Evolutionary conservation across 805 yeast genomes (phyloP), one percentile per base, ranked within the genome.

Genomic region (Lachancea cidri): DNA sequence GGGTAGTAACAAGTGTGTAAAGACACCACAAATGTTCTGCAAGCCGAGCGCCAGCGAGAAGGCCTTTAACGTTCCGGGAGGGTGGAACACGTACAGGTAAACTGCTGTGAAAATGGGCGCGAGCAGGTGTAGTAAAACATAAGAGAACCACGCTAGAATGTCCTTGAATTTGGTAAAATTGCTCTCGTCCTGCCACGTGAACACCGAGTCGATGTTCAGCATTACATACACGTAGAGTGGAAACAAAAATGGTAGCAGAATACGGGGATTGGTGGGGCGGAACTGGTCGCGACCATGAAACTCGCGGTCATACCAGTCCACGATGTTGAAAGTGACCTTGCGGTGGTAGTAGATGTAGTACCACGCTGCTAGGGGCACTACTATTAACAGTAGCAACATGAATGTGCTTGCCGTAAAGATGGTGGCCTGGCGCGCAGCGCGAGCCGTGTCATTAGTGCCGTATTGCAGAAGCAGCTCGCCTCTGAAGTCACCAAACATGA

Each of bases 31-130:
- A 9, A 79, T 68, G 50, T 79, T 81, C 55, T 79, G 86, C 8
- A 68, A 38, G 2, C 88, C 87, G 33, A 81, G 49, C 0, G 77
- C 70, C n/a, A 71, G 51, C 1, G 77, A 64, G 48, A 78, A 82
- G 49, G 69, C 64, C 45, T 72, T 74, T 9, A 79, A 39, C 0
- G 77, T 74, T 0, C 83, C 85, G n/a, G 81, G 83, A 1, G 79
- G 70, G 39, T 80, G 84, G 68, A 79, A 81, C 8, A 79, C 72
- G 53, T 81, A 80, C 13, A 82, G 63, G 65, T 81, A 82, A 15
- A 77, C 68, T 1, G 81, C 76, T 0, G 83, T 77, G 46, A 79
- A 57, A 5, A 81, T 72, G 1, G 87, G 86, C 4, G 72, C 76
- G 18, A 75, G 66, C 30, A 81, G 67, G 57, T 82, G 87, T 29